A percentile compares a stretch with the other conserved stretches of the same genome.
Conservation (phyloP, 768 basidiomycete species). For the Tremella fuciformis region DNA sequence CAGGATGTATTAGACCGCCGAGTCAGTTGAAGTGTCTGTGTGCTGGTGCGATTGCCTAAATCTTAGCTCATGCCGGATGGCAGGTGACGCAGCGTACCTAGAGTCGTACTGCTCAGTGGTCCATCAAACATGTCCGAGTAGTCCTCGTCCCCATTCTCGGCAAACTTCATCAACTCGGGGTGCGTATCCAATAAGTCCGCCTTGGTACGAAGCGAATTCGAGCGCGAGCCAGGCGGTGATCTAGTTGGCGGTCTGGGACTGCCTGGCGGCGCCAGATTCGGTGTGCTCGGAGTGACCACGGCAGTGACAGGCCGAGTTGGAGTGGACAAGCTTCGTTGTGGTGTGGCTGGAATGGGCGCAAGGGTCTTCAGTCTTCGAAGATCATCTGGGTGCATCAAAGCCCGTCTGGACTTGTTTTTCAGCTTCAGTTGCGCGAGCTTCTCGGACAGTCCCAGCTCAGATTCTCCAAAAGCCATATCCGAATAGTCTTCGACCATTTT, state of each 20-base stretch:
- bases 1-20: constrained; percentile 85
- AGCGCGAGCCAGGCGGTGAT: constrained; percentile 32
- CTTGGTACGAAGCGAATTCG: constrained; percentile 33
- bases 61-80: neutral
- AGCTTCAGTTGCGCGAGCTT: constrained; percentile 78
- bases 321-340: constrained; percentile 12
- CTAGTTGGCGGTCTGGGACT: constrained; percentile 17
- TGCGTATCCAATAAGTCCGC: constrained; percentile 17
- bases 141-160: constrained; percentile 84
- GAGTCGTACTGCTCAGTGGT: constrained; percentile 55
- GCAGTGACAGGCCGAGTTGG: constrained; percentile 1
- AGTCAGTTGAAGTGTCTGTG: constrained; percentile 76
- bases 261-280: constrained; percentile 20
- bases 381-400: constrained; percentile 43
- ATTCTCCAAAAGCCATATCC: constrained; percentile 76
- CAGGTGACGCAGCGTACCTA: constrained; percentile 8
- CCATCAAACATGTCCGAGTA: constrained; percentile 86
- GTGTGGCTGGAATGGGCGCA: constrained; percentile 6
- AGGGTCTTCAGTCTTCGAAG: constrained; percentile 25
- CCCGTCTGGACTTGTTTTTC: constrained; percentile 27
- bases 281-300: neutral
- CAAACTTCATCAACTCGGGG: constrained; percentile 75
- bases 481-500: constrained; percentile 77
- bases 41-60: constrained; percentile 16
- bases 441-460: constrained; percentile 65